phyloP scores from a whole-genome alignment of 768 basidiomycete species.

The Cyathus striatus region DNA sequence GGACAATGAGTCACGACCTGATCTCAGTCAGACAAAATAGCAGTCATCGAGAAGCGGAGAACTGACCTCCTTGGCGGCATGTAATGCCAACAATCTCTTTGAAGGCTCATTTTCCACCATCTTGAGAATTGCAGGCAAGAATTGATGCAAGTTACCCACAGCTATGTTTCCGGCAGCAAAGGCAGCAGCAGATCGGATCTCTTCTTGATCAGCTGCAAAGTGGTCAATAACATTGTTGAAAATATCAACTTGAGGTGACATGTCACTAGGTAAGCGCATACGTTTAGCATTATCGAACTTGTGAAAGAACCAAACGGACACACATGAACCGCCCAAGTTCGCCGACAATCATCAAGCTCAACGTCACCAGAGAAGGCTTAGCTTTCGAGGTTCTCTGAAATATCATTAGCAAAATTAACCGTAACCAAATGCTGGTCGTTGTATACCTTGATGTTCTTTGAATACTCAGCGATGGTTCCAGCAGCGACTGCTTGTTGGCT shows the following conservation, averaged over 20 bases:
- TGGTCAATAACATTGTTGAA: conserved; percentile 71
- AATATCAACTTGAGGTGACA: conserved; percentile 75
- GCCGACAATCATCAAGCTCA: conserved; percentile 85
- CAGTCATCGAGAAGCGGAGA: not conserved
- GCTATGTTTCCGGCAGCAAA: conserved; percentile 96
- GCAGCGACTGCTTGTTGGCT: conserved; percentile 68
- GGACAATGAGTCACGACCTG: conserved; percentile 92
- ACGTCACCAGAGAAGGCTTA: conserved; percentile 61
- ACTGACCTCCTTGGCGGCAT: conserved; percentile 85
- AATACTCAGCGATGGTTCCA: conserved; percentile 81
- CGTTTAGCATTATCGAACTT: no score
- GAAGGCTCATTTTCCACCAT: conserved; percentile 70
- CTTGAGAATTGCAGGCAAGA: conserved; percentile 81
- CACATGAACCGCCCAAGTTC: conserved; percentile 92
- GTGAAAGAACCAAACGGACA: no score
- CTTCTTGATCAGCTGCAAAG: conserved; percentile 78
- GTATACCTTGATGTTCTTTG: conserved; percentile 74
- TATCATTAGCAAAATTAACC: conserved; percentile 2
- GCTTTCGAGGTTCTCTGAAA: conserved; percentile 55
- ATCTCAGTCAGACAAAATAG: no score
- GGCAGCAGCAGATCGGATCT: conserved; percentile 85
- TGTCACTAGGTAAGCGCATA: conserved; percentile 79
- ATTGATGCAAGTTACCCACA: conserved; percentile 85
- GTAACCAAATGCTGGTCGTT: not conserved
- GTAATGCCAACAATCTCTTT: conserved; percentile 80